Evolutionary conservation across 2,329 filamentous ascomycete genomes (phyloP).

Genomic region (Claviceps sorghi): DNA sequence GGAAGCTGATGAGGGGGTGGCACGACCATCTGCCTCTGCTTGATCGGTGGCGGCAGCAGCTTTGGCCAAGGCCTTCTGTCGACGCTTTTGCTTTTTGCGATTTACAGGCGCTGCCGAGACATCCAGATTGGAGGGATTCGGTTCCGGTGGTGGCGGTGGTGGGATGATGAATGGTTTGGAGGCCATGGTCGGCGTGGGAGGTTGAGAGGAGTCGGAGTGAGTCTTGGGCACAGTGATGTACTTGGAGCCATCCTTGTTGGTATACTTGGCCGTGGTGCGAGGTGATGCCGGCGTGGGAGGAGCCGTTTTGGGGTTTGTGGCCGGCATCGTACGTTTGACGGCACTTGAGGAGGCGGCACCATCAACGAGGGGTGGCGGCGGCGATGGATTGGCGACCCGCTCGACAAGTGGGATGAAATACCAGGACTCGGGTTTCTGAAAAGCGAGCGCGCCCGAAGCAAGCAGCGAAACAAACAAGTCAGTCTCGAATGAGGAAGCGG

Average conservation of each 20-base stretch:
- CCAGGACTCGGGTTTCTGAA: background rate
- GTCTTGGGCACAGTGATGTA: slow-evolving; percentile 51
- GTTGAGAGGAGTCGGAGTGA: slow-evolving; percentile 37
- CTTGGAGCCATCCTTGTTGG: slow-evolving; percentile 55
- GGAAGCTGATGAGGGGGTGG: slow-evolving; percentile 18
- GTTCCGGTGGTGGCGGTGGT: slow-evolving; percentile 6
- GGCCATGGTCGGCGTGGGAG: slow-evolving; percentile 34
- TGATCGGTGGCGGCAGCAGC: slow-evolving; percentile 34
- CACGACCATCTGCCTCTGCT: slow-evolving; percentile 24
- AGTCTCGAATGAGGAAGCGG: background rate
- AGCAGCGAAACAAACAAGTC: background rate
- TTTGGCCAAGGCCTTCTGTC: slow-evolving; percentile 69
- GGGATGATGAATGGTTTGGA: slow-evolving; percentile 16
- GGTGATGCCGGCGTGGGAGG: slow-evolving; percentile 36
- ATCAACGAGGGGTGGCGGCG: slow-evolving; percentile 23
- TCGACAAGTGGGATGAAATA: background rate
- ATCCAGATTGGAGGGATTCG: slow-evolving; percentile 14
- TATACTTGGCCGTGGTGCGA: slow-evolving; percentile 44
- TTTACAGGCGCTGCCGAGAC: slow-evolving; percentile 46
- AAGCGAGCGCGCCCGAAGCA: background rate
- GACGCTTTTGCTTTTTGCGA: slow-evolving; percentile 88
- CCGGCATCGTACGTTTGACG: slow-evolving; percentile 30
- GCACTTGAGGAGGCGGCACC: slow-evolving; percentile 20
- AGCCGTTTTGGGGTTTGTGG: slow-evolving; percentile 37
- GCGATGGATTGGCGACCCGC: background rate